Percentiles rank a stretch among this genome's conserved stretches.
phyloP scores from a whole-genome alignment of 2,329 filamentous ascomycete genomes.

The Fusarium sp. region DNA sequence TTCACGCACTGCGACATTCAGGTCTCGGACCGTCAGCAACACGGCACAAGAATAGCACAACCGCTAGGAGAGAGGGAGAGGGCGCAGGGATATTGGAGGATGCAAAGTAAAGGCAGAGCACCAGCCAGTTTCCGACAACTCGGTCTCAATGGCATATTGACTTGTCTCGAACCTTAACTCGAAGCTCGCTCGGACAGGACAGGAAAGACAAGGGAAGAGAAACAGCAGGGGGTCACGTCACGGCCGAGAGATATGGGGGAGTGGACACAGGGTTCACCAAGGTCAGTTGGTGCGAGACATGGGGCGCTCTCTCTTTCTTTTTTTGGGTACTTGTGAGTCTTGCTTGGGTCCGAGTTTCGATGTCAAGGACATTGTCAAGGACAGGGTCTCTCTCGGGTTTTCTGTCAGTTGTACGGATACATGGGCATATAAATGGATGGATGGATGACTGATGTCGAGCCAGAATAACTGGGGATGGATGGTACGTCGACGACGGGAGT shows the following conservation, averaged over 20 bases:
- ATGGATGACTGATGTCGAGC: neutral
- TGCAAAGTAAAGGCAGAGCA: neutral
- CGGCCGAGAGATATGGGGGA: conserved; percentile 11
- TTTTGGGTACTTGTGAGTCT: neutral
- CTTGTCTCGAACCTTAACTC: conserved; percentile 8
- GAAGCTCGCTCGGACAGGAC: neutral
- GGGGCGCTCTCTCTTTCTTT: neutral
- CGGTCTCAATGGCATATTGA: neutral
- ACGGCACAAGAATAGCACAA: neutral
- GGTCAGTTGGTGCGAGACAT: neutral
- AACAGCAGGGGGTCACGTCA: neutral
- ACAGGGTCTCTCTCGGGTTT: neutral
- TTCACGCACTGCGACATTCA: neutral
- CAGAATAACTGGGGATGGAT: neutral
- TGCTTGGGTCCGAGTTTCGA: neutral
- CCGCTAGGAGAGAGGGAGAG: neutral
- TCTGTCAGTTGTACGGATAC: neutral
- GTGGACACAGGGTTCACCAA: neutral
- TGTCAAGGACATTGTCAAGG: neutral
- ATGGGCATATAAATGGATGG: neutral
- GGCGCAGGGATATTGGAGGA: neutral
- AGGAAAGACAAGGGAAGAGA: neutral
- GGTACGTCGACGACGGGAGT: conserved; percentile 1
- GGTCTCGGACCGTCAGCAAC: neutral
- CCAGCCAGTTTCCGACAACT: neutral